These are phyloP conservation scores for Camelina hispida DNA, from an alignment of 345 rosid genomes.

Conservation along the genomic window DNA sequence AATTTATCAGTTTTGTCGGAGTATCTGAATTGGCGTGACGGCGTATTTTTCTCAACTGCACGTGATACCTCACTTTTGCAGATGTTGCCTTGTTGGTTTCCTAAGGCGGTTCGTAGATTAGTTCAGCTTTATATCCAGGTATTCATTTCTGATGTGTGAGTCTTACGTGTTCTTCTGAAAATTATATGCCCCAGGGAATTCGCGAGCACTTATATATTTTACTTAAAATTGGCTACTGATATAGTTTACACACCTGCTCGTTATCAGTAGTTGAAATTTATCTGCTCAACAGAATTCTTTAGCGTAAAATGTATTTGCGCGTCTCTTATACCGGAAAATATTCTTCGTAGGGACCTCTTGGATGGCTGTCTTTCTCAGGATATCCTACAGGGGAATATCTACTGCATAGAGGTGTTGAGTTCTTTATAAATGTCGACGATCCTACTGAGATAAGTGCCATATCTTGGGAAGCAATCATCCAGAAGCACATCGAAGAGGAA, in stretches of 20 bases:
- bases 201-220: slow-evolving; percentile 4
- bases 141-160: slow-evolving; percentile 24
- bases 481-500: slow-evolving; percentile 87
- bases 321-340: slow-evolving; percentile 28
- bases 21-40: slow-evolving; percentile 91
- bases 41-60: slow-evolving; percentile 81
- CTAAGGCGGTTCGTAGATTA: slow-evolving; percentile 84
- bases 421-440: slow-evolving; percentile 65
- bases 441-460: slow-evolving; percentile 71
- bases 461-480: slow-evolving; percentile 94
- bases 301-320: not conserved
- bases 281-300: slow-evolving; percentile 21
- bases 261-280: slow-evolving; percentile 18
- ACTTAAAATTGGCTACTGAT: slow-evolving; percentile 18
- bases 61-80: slow-evolving; percentile 93
- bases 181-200: not conserved
- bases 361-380: slow-evolving; percentile 84
- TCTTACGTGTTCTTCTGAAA: slow-evolving; percentile 8
- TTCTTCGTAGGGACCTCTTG: slow-evolving; percentile 87
- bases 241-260: slow-evolving; percentile 27
- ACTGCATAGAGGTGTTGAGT: slow-evolving; percentile 67
- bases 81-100: slow-evolving; percentile 98
- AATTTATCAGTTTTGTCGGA: slow-evolving; percentile 64
- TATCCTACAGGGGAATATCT: slow-evolving; percentile 73
- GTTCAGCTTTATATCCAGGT: slow-evolving; percentile 97